phyloP scores from a whole-genome alignment of 2,329 filamentous ascomycete species.

The Acrodontium crateriforme region DNA sequence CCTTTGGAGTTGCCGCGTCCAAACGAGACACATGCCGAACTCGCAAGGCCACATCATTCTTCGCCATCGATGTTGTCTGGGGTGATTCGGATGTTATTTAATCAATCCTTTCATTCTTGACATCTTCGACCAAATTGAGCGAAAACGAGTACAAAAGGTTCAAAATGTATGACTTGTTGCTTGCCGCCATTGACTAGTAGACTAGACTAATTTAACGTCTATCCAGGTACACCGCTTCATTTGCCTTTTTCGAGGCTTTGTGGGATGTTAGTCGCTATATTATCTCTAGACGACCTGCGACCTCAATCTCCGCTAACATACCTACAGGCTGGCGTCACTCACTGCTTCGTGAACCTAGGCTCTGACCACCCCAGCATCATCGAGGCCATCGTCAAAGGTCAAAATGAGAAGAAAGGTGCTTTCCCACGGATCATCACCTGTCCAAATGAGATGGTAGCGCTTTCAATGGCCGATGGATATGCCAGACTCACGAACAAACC shows the following conservation, averaged over 20 bases:
- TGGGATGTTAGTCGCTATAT: constrained; percentile 42
- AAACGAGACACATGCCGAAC: too few species aligned
- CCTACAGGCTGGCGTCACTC: constrained; percentile 40
- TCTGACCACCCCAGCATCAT: constrained; percentile 64
- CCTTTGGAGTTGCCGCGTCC: too few species aligned
- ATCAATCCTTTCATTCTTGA: too few species aligned
- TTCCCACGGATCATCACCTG: constrained; percentile 68
- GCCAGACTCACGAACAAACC: constrained; percentile 57
- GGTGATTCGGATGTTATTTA: too few species aligned
- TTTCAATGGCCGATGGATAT: constrained; percentile 71
- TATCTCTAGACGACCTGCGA: not conserved
- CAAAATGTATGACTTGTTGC: too few species aligned
- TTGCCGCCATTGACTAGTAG: too few species aligned
- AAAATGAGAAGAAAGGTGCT: constrained; percentile 48
- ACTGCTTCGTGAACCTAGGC: constrained; percentile 55
- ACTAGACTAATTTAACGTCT: not conserved
- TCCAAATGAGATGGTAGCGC: constrained; percentile 75
- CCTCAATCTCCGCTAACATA: not conserved
- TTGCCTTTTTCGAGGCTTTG: constrained; percentile 69
- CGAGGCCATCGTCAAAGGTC: constrained; percentile 66
- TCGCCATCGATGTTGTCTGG: too few species aligned
- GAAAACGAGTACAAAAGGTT: too few species aligned
- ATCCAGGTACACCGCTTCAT: constrained; percentile 59
- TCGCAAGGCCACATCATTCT: too few species aligned
- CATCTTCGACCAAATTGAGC: too few species aligned